Conservation (phyloP, 768 basidiomycete genomes). For the Pleurotus sapidus region DNA sequence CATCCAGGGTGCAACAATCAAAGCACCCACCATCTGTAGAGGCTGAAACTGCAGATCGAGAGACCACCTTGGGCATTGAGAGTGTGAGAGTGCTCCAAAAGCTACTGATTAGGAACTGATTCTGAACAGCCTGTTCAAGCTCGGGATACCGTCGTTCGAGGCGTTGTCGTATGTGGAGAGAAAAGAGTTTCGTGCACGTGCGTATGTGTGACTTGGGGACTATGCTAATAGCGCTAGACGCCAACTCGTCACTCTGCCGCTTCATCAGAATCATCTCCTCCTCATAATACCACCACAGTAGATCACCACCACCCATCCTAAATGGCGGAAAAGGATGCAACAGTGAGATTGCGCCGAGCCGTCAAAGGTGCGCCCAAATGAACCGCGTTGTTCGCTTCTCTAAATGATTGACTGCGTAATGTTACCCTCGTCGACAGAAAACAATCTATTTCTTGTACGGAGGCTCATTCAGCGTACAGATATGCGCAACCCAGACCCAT, state of each 20-base stretch:
- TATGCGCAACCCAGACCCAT: constrained; percentile 87
- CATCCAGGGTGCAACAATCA: too few relatives aligned
- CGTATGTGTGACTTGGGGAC: constrained; percentile 1
- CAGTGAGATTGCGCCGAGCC: constrained; percentile 70
- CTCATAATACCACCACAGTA: constrained; percentile 10
- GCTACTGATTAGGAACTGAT: too few relatives aligned
- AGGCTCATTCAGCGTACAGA: constrained; percentile 84
- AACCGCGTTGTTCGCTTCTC: neutral
- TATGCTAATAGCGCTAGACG: constrained; percentile 2
- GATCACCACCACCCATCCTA: constrained; percentile 18
- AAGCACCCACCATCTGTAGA: constrained; percentile 72
- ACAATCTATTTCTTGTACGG: constrained; percentile 91
- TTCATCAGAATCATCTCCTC: too few relatives aligned
- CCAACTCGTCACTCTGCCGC: constrained; percentile 2
- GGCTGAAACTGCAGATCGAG: constrained; percentile 84
- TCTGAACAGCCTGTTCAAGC: too few relatives aligned
- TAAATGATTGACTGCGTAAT: constrained; percentile 7
- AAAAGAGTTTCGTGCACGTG: neutral
- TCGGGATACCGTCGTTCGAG: too few relatives aligned
- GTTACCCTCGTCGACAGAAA: constrained; percentile 53
- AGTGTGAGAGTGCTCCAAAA: neutral
- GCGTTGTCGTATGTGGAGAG: too few relatives aligned
- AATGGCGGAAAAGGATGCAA: constrained; percentile 85
- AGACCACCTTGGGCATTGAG: constrained; percentile 89
- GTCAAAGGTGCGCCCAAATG: constrained; percentile 58